Conservation (phyloP, 768 basidiomycete species). For the Guyanaporus albipodus region DNA sequence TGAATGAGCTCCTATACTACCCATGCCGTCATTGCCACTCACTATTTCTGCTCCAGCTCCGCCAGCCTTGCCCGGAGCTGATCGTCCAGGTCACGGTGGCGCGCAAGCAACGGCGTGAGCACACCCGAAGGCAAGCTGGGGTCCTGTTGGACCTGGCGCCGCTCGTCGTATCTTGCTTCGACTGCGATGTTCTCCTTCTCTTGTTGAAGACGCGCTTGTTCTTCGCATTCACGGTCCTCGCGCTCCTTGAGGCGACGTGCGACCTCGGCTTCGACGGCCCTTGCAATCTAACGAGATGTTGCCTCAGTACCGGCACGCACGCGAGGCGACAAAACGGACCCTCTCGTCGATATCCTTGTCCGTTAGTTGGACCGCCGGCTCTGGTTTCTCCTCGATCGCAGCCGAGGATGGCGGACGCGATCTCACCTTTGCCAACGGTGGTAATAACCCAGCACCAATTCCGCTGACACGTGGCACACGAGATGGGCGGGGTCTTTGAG, state of each 20-base stretch:
- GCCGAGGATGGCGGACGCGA: conserved; percentile 17
- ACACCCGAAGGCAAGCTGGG: conserved; percentile 34
- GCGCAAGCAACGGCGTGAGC: conserved; percentile 58
- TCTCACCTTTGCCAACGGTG: conserved; percentile 18
- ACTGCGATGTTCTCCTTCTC: conserved; percentile 26
- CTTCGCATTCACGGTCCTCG: conserved; percentile 35
- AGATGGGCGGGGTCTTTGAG: conserved; percentile 28
- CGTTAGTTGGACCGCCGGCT: conserved; percentile 35
- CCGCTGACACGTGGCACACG: conserved; percentile 32
- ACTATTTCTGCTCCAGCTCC: conserved; percentile 75
- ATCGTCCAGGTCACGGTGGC: conserved; percentile 64
- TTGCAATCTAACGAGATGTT: conserved; percentile 46
- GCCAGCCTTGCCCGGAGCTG: conserved; percentile 60
- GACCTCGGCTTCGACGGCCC: conserved; percentile 71
- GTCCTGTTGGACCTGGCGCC: conserved; percentile 5
- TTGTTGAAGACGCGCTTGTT: conserved; percentile 24
- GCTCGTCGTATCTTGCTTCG: conserved; percentile 12
- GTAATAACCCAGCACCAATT: conserved; percentile 25
- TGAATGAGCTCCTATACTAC: conserved; percentile 16
- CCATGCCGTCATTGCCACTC: conserved; percentile 27
- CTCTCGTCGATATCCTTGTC: conserved; percentile 74
- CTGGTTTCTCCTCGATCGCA: conserved; percentile 15
- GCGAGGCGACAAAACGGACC: conserved; percentile 34
- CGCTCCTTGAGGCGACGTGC: conserved; percentile 54
- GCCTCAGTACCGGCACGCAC: neutral